Base-by-base conservation (phyloP, 768 basidiomycete genomes). In the Hygrocybe punicea region DNA sequence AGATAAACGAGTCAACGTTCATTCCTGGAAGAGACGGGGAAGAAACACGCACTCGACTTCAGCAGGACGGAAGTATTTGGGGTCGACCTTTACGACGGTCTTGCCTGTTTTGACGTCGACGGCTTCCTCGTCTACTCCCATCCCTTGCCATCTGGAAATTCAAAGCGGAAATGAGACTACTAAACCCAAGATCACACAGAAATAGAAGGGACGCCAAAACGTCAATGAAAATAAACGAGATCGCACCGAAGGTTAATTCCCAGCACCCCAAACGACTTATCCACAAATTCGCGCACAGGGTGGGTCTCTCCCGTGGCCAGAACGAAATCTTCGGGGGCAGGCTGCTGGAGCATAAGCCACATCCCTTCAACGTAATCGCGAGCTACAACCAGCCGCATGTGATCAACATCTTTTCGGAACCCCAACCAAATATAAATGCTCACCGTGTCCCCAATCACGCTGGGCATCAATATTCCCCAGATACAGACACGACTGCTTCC, bases 391-490 rank as follows among this genome's bases (percentile, higher is more conserved):
- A 46, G 10, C n/a, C n/a, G n/a, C n/a, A n/a, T n/a, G 35, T 8
- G 4, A 6, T n/a, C 24, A 21, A 51, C 24, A 42, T 23, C 19
- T 8, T n/a, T 29, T 29, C 29, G n/a, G 11, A 21, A 14, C 39
- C 10, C 6, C 29, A 46, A 19, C n/a, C 10, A 17, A 33, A 13
- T 39, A 51, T 25, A 49, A 40, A n/a, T 58, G 73, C 83, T 52
- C 57, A 91, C 90, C 94, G 73, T 98, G 95, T 64, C 95, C 95
- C 95, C 95, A 98, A 71, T 98, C 95, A 73, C 95, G 91, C 72
- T 88, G 84, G 8, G 96, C 90, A 71, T 97, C 94, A 58, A 98
- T 65, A 73, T 98, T 98, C 53, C 95, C 95, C 36, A 98, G 82
- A 74, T 94, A 98, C 63, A 98, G 73, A 68, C 93, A 93, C 55